Base-by-base conservation (phyloP, 257 asterid genomes). In the Cinchona pubescens region DNA sequence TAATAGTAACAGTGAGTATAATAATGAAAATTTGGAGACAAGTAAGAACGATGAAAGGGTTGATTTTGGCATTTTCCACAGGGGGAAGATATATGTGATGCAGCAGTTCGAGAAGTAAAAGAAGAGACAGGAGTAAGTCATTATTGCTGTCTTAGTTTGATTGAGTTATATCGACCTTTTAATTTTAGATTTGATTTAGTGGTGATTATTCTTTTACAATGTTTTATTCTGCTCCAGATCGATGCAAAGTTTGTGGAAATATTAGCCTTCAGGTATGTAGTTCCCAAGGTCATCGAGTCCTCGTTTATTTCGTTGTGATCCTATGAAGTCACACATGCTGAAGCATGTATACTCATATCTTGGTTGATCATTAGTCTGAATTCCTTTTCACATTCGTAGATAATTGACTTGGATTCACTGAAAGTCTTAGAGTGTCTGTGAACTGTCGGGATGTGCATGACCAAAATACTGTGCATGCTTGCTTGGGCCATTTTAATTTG, bases 91-190 rank as follows among this genome's bases (percentile, higher is more conserved):
- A 87, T 95, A 75, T 89, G 90, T 45, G 92, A 85, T 86, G 97
- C 99, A 61, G 98, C 98, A 38, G 96, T 92, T 25, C 85, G 99
- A 78, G 98, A 95, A 86, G 98, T 95, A 61, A 95, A 92, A 87
- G 99, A 95, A 86, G 99, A 95, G 90, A 95, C 99, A 30, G 99
- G 98, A 74, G 99, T 95, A 85, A 83, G 94, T 81, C n/a, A 71
- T 25, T 32, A 19, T 69, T 62, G 61, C 2, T 19, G 21, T 42
- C 63, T 48, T 12, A 63, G 32, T 46, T 79, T 25, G 14, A 40
- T 62, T 63, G 60, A 37, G 67, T 56, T n/a, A 63, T 60, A 11
- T 49, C 59, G 27, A 45, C 58, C 61, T 51, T 63, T 42, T 29
- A 48, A 72, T 27, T 18, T 42, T 0, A 40, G 53, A 25, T 37